Conservation (phyloP, 139 green algal genomes). For the Micractinium sp. region DNA sequence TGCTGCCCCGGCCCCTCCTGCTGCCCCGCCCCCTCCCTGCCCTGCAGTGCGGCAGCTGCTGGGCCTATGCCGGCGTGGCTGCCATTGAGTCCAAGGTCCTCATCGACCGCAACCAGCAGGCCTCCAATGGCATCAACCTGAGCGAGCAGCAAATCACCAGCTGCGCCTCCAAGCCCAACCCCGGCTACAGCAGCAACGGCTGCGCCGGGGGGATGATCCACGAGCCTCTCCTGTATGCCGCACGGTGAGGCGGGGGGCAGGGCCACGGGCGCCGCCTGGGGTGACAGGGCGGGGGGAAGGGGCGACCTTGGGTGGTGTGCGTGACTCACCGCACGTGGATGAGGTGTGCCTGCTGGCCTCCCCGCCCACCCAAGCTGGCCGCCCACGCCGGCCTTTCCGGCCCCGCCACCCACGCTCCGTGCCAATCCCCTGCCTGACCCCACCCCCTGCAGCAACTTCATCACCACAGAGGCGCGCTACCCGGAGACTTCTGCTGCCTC, state of each 20-base stretch:
- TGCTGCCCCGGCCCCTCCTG: too few relatives aligned
- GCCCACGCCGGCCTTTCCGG: too few relatives aligned
- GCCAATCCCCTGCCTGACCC: too few relatives aligned
- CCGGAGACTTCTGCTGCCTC: not conserved
- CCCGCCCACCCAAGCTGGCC: too few relatives aligned
- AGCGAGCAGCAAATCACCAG: not conserved
- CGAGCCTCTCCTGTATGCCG: not conserved
- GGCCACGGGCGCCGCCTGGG: too few relatives aligned
- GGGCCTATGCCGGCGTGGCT: not conserved
- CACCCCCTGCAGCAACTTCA: not conserved
- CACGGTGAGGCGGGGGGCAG: not conserved
- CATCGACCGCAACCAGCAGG: not conserved
- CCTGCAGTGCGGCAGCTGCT: conserved; percentile 5
- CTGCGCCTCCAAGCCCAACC: not conserved
- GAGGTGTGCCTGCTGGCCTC: too few relatives aligned
- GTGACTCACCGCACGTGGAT: too few relatives aligned
- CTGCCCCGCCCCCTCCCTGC: too few relatives aligned
- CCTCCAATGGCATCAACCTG: not conserved
- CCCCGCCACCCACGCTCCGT: not conserved
- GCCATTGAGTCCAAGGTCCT: not conserved
- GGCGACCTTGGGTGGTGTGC: too few relatives aligned
- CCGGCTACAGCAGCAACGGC: not conserved
- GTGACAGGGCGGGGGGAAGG: not conserved
- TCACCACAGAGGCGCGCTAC: not conserved
- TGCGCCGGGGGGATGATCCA: not conserved